A percentile compares a stretch with the other conserved stretches of the same genome.
phyloP scores from a whole-genome alignment of 805 yeast genomes.

The Spathaspora passalidarum region DNA sequence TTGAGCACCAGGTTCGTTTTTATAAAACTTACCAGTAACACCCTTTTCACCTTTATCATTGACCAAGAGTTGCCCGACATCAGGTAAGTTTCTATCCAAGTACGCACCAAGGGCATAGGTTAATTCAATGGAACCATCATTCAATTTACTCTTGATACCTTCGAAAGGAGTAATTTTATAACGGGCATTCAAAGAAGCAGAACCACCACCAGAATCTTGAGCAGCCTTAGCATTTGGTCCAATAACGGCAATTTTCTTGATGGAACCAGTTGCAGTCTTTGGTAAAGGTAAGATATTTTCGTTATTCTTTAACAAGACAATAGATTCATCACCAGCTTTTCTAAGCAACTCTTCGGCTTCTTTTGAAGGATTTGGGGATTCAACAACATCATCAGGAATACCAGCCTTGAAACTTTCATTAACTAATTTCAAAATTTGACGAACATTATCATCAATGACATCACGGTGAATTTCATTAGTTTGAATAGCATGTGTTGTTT shows the following conservation, averaged over 20 bases:
- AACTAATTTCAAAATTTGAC: conserved; percentile 46
- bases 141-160: conserved; percentile 36
- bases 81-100: conserved; percentile 29
- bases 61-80: conserved; percentile 19
- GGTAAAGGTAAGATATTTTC: conserved; percentile 44
- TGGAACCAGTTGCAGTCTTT: conserved; percentile 8
- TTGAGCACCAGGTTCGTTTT: conserved; percentile 12
- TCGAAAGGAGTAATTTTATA: conserved; percentile 48
- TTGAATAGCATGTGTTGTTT: conserved; percentile 40
- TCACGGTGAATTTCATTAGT: conserved; percentile 39
- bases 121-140: conserved; percentile 19
- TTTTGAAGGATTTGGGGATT: conserved; percentile 39
- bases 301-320: conserved; percentile 58
- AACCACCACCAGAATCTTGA: conserved; percentile 60
- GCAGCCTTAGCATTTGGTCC: conserved; percentile 58
- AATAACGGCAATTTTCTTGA: conserved; percentile 43
- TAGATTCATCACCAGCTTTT: conserved; percentile 45
- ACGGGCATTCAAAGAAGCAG: conserved; percentile 50
- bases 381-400: conserved; percentile 35
- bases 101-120: conserved; percentile 31
- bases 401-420: conserved; percentile 39
- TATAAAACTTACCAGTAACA: conserved; percentile 16
- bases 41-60: conserved; percentile 22
- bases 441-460: conserved; percentile 47
- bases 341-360: conserved; percentile 44